A percentile compares a stretch with the other conserved stretches of the same genome.
Evolutionary conservation across 371 early-diverging fungal species (phyloP).

Genomic region (Mucor mucedo): DNA sequence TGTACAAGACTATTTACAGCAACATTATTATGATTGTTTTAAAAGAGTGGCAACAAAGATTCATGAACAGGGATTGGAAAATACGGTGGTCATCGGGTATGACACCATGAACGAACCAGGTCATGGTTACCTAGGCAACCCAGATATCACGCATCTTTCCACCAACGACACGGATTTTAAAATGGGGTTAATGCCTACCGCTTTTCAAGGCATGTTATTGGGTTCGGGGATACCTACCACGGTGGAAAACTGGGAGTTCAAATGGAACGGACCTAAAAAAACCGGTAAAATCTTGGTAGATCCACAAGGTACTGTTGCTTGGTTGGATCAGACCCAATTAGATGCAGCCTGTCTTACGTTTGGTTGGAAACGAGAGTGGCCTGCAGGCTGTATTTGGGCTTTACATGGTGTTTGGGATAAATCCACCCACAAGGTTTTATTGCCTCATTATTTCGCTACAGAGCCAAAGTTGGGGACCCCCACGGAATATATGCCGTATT

Average conservation of each 20-base stretch:
- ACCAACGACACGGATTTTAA: slow-evolving; percentile 55
- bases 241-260: slow-evolving; percentile 64
- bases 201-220: slow-evolving; percentile 65
- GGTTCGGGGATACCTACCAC: slow-evolving; percentile 61
- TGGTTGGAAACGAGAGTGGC: slow-evolving; percentile 36
- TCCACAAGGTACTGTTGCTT: slow-evolving; percentile 55
- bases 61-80: slow-evolving; percentile 47
- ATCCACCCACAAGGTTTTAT: slow-evolving; percentile 31
- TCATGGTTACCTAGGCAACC: slow-evolving; percentile 61
- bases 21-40: slow-evolving; percentile 56
- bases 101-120: slow-evolving; percentile 82
- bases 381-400: slow-evolving; percentile 71
- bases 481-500: slow-evolving; percentile 55
- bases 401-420: slow-evolving; percentile 72
- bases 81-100: slow-evolving; percentile 71
- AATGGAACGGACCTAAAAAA: slow-evolving; percentile 63
- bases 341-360: slow-evolving; percentile 1
- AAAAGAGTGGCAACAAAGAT: slow-evolving; percentile 57
- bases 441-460: slow-evolving; percentile 62
- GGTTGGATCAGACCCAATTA: slow-evolving; percentile 50
- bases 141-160: slow-evolving; percentile 53
- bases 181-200: slow-evolving; percentile 68
- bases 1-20: slow-evolving; percentile 63
- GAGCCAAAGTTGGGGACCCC: slow-evolving; percentile 51
- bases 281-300: slow-evolving; percentile 49